Evolutionary conservation across 2,329 filamentous ascomycete genomes (phyloP).

Genomic region (Fusarium nelsonii): DNA sequence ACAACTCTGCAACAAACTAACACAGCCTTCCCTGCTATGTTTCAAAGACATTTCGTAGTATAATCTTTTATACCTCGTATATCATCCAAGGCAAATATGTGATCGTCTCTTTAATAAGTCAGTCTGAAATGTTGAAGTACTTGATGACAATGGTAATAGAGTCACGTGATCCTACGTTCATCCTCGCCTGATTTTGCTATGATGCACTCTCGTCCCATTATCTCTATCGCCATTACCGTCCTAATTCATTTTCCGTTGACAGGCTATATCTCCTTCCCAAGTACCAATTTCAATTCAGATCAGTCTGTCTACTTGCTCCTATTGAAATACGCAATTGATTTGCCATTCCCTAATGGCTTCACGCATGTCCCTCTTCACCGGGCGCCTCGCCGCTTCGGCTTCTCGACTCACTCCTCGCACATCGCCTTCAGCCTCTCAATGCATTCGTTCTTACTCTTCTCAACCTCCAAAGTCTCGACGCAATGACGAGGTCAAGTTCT

Average conservation of each 20-base stretch:
- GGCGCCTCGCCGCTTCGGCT: constrained; percentile 45
- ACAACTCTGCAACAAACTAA: neutral
- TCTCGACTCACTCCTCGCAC: constrained; percentile 37
- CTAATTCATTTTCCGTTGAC: neutral
- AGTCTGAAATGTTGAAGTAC: too few relatives aligned
- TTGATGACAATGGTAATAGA: neutral
- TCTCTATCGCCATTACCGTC: neutral
- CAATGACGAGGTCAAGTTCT: constrained; percentile 64
- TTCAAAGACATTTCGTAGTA: neutral
- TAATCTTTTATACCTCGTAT: neutral
- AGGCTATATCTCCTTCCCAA: neutral
- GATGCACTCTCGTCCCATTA: constrained; percentile 14
- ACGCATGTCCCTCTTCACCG: constrained; percentile 48
- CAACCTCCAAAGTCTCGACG: constrained; percentile 55
- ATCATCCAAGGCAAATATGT: neutral
- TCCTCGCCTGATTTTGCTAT: constrained; percentile 24
- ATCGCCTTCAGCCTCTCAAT: constrained; percentile 35
- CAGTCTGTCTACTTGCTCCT: neutral
- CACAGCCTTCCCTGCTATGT: too few relatives aligned
- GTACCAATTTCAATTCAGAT: neutral
- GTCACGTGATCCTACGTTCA: constrained; percentile 28
- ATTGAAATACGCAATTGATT: neutral
- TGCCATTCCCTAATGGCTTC: constrained; percentile 48
- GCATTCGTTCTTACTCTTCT: constrained; percentile 58
- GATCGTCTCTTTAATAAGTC: too few relatives aligned